Conservation (phyloP, 106 monocot genomes). For the Allium sativum region DNA sequence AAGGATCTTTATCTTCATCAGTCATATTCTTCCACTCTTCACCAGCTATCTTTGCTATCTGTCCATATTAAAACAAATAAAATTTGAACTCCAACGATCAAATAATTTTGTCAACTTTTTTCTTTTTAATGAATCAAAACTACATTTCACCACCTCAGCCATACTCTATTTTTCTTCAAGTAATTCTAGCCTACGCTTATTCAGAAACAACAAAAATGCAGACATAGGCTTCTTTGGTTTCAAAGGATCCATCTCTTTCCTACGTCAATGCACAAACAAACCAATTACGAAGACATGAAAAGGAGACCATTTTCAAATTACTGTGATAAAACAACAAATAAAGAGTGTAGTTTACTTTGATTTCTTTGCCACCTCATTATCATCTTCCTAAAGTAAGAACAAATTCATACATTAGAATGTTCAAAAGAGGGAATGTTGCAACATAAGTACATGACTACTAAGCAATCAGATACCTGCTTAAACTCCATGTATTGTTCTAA, state of each 20-base stretch:
- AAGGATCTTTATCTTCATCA: constrained; percentile 42
- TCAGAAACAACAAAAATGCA: constrained; percentile 66
- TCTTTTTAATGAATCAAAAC: too few species aligned
- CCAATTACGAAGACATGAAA: background rate
- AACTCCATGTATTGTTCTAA: constrained; percentile 81
- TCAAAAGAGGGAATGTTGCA: too few species aligned
- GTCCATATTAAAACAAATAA: background rate
- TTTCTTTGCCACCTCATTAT: constrained; percentile 36
- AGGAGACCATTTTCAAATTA: background rate
- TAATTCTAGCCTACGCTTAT: constrained; percentile 39
- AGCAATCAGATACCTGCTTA: constrained; percentile 32
- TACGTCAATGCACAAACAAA: too few species aligned
- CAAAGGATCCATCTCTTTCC: constrained; percentile 83
- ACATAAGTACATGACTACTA: too few species aligned
- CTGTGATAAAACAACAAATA: background rate
- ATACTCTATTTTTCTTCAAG: constrained; percentile 40
- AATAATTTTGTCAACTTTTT: too few species aligned
- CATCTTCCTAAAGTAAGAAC: constrained; percentile 20
- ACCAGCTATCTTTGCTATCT: constrained; percentile 85
- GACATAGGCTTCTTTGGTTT: constrained; percentile 77
- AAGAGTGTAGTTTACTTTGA: constrained; percentile 13
- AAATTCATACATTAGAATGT: too few species aligned
- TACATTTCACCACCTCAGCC: constrained; percentile 65
- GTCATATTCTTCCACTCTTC: constrained; percentile 93
- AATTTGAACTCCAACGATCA: too few species aligned